Base-by-base conservation (phyloP, 2,329 filamentous ascomycete genomes). In the Fusarium mexicanum region DNA sequence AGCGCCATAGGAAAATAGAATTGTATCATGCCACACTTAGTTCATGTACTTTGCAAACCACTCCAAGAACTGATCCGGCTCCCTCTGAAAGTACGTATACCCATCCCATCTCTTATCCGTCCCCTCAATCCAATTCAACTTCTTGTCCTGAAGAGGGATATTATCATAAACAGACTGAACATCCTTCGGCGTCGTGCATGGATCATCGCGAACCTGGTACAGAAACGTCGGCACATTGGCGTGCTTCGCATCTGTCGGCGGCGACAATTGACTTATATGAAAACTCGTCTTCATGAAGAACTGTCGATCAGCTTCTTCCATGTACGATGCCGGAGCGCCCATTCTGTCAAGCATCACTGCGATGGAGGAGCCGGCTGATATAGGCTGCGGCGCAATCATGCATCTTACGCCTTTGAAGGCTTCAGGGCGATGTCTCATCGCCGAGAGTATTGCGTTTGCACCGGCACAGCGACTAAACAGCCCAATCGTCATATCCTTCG, bases 211-310 rank as follows among this genome's bases (percentile, higher is more conserved):
- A 2, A 74, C 71, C 46, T 74, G 71, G 3, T 74, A 74, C 20
- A 74, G 9, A 33, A 74, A 74, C 13, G 67, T 72, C 8, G 71
- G 71, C 2, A 74, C 46, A 6, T 53, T 43, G 35, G 41, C 60
- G 24, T 74, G 59, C n/a, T 74, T 74, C 6, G 71, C 67, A 24
- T 73, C 67, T 8, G 22, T 31, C 1, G 33, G 50, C 3, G 71
- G 71, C 8, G 51, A 33, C 2, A 64, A n/a, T 7, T 72, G 50
- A 11, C 66, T 59, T 10, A 64, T 55, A 17, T 64, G 67, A 20
- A 73, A 74, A 17, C 71, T 73, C 1, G 71, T 74, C 55, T 74
- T 73, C 31, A 74, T 53, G 3, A 74, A 72, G 46, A 74, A 54
- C 10, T 63, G 64, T 1, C 63, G 58, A 16, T 74, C 67, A 3